phyloP scores from a whole-genome alignment of 352 stramenopile species.

The Pythium insidiosum region DNA sequence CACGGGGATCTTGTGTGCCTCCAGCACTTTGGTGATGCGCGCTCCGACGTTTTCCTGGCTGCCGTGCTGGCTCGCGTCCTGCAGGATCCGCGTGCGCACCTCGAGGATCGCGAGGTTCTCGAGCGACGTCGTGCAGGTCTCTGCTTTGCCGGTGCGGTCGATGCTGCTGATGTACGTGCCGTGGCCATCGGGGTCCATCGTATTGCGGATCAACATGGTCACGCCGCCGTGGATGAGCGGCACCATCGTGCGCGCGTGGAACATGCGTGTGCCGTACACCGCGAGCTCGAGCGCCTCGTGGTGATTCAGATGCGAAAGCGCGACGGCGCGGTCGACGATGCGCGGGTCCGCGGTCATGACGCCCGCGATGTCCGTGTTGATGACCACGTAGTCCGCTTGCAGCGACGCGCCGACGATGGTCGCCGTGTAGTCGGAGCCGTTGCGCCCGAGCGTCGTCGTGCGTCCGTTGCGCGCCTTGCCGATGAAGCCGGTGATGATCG shows the following conservation, averaged over 20 bases:
- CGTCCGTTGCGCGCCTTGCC: constrained; percentile 41
- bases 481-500: constrained; percentile 79
- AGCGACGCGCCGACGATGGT: constrained; percentile 70
- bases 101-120: constrained; percentile 79
- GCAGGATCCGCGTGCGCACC: constrained; percentile 67
- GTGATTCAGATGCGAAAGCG: constrained; percentile 71
- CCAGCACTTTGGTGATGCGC: constrained; percentile 63
- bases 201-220: constrained; percentile 83
- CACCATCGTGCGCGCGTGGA: constrained; percentile 81
- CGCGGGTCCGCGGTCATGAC: constrained; percentile 79
- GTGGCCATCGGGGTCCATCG: constrained; percentile 68
- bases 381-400: constrained; percentile 70
- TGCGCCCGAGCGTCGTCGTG: constrained; percentile 75
- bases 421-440: constrained; percentile 80
- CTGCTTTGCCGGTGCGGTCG: constrained; percentile 37
- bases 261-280: constrained; percentile 81
- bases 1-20: constrained; percentile 53
- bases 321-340: constrained; percentile 65
- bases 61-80: constrained; percentile 45
- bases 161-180: constrained; percentile 76
- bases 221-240: constrained; percentile 72
- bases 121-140: constrained; percentile 78
- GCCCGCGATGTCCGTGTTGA: constrained; percentile 80
- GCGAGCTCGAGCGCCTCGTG: constrained; percentile 75
- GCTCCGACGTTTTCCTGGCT: constrained; percentile 70